A percentile compares a stretch with the other conserved stretches of the same genome.
Conservation (phyloP, 768 basidiomycete genomes). For the Crepidotus variabilis region DNA sequence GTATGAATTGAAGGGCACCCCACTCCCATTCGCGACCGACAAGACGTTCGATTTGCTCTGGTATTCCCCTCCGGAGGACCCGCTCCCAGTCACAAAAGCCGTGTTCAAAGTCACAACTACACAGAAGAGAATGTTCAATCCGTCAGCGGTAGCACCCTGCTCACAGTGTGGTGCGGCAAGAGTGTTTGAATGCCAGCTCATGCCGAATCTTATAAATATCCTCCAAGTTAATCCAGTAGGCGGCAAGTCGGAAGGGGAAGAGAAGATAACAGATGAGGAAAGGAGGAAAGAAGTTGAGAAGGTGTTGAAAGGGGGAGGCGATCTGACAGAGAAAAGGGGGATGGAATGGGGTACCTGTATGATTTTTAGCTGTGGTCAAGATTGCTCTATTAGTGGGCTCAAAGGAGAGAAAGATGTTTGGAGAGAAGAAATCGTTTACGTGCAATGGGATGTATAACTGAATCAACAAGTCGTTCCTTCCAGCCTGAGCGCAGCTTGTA, state of each 20-base stretch:
- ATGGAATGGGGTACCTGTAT: conserved; percentile 97
- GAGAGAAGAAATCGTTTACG: conserved; percentile 26
- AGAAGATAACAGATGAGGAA: conserved; percentile 59
- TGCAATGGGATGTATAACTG: conserved; percentile 52
- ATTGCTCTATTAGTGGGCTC: conserved; percentile 58
- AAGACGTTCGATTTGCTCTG: conserved; percentile 71
- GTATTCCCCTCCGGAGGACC: conserved; percentile 43
- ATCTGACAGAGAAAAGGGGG: conserved; percentile 43
- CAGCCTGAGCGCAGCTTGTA: too few relatives aligned
- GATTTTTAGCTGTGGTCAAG: conserved; percentile 81
- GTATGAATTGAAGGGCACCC: conserved; percentile 84
- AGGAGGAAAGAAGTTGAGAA: conserved; percentile 58
- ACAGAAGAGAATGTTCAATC: conserved; percentile 50
- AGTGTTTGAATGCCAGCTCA: conserved; percentile 90
- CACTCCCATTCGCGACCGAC: conserved; percentile 85
- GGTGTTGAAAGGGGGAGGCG: conserved; percentile 35
- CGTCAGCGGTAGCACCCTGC: conserved; percentile 58
- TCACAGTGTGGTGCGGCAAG: conserved; percentile 61
- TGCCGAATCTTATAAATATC: conserved; percentile 89
- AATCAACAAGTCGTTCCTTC: conserved; percentile 8
- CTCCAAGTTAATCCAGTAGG: conserved; percentile 33
- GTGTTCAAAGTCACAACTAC: conserved; percentile 52
- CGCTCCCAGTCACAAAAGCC: conserved; percentile 55
- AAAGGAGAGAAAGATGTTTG: conserved; percentile 16
- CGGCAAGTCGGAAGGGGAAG: conserved; percentile 19